These are phyloP conservation scores for Candida sakaeoensis DNA, from an alignment of 805 yeast genomes.

Conservation along the genomic window DNA sequence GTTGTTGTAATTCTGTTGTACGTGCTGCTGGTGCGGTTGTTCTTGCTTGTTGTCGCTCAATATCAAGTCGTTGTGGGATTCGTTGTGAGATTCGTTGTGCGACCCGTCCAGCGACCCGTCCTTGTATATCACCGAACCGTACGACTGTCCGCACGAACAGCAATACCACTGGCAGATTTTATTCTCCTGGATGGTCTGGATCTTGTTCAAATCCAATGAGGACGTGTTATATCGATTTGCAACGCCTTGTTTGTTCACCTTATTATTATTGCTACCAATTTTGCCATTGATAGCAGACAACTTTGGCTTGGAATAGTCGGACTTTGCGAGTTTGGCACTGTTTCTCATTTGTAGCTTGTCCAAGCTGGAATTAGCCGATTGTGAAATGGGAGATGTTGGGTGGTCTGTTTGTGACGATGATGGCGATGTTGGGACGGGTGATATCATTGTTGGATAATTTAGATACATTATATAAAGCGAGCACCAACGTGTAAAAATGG, in stretches of 20 bases:
- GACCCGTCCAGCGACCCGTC: constrained; percentile 4
- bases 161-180: constrained; percentile 42
- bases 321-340: constrained; percentile 6
- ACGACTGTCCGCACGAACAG: constrained; percentile 37
- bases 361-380: neutral
- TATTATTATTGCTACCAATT: neutral
- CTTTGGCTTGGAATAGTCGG: neutral
- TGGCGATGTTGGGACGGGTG: neutral
- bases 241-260: neutral
- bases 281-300: neutral
- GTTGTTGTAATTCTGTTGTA: too few species aligned
- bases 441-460: neutral
- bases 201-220: constrained; percentile 1
- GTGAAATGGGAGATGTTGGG: constrained; percentile 1
- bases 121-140: constrained; percentile 29
- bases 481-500: too few species aligned
- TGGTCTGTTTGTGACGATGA: neutral
- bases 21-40: too few species aligned
- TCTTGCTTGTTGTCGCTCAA: too few species aligned
- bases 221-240: neutral
- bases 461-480: neutral
- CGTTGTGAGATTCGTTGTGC: constrained; percentile 1
- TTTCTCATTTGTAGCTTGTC: neutral
- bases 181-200: constrained; percentile 9
- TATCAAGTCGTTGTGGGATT: constrained; percentile 4